Base-by-base conservation (phyloP, 2,329 filamentous ascomycete genomes). In the Penicillium digitatum region DNA sequence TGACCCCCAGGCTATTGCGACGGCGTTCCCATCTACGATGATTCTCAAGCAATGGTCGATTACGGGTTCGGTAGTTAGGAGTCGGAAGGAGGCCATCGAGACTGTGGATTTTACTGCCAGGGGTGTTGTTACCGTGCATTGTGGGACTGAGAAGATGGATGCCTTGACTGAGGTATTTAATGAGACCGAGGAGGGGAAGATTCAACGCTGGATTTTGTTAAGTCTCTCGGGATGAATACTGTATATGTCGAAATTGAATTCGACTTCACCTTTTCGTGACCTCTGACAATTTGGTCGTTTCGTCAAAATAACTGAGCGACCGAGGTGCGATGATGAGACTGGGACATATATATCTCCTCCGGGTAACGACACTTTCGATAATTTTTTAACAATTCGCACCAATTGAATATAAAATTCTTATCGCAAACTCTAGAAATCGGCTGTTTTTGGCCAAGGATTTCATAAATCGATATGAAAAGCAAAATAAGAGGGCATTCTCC, bases 11-110 rank as follows among this genome's bases (percentile, higher is more conserved):
- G 70, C 78, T 1, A 80, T 82, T 61, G 74, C 70, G 5, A 74
- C 70, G 3, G 74, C 78, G 0, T 72, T 70, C 46, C 79, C 79
- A 16, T 65, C 65, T 2, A 45, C 57, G 1, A 65, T 82, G 48
- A 66, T 81, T 24, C 63, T 57, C 18, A 69, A 71, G 56, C 73
- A 79, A 56, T 64, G 72, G 48, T 74, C 66, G 20, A 78, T 82
- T 51, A 73, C 77, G 3, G 79, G 78, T 4, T 77, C 74, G 10
- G 74, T 78, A 3, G 78, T 82, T 12, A 80, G 80, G 1, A 81
- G 77, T 57, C 72, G 78, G 40, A 70, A 71, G 45, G 79, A 82
- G 39, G 79, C 79, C 12, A 69, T 77, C 52, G 77, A 80, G 62
- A 72, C 74, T 5, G 55, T 80, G 59, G 72, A 79, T 8, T 73